These are phyloP conservation scores for Citrus sinensis DNA, from an alignment of 345 rosid species.

Conservation along the genomic window DVS_A1.0 CM039167.1:10159501-10160000, in stretches of 20 bases:
- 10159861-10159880: background rate
- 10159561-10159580: background rate
- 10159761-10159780: background rate
- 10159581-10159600: background rate
- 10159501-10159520: background rate
- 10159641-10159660: background rate
- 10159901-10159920: background rate
- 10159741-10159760: slow-evolving; percentile 10
- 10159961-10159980: too few species aligned
- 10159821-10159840: slow-evolving; percentile 10
- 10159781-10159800: slow-evolving; percentile 6
- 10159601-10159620: background rate
- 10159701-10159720: background rate
- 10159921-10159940: background rate
- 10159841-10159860: background rate
- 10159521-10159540: background rate
- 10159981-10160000: too few species aligned
- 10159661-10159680: slow-evolving; percentile 5
- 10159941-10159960: too few species aligned
- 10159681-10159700: slow-evolving; percentile 14
- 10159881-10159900: too few species aligned
- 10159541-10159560: background rate
- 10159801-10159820: slow-evolving; percentile 27
- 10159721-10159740: slow-evolving; percentile 15
- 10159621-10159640: background rate